Conservation (phyloP, 176 grass and related monocot genomes). For the Oryza glaberrima region DNA sequence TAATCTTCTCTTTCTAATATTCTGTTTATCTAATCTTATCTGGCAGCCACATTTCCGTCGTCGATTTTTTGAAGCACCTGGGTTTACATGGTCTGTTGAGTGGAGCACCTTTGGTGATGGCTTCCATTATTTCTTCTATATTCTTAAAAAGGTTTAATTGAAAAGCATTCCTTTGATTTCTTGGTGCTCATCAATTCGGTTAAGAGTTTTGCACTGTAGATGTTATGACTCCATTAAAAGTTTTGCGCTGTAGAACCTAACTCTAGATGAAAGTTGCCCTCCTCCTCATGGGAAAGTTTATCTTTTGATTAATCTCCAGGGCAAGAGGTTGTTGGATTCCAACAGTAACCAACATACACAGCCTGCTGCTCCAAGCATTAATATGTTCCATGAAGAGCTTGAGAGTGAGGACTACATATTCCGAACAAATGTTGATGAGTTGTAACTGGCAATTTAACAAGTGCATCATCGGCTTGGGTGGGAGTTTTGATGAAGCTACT, state of each 20-base stretch:
- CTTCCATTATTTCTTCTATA: slow-evolving; percentile 96
- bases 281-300: not conserved
- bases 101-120: slow-evolving; percentile 79
- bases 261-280: no score
- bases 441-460: slow-evolving; percentile 22
- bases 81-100: slow-evolving; percentile 84
- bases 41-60: slow-evolving; percentile 85
- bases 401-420: slow-evolving; percentile 87
- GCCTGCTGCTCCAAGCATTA: slow-evolving; percentile 46
- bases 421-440: slow-evolving; percentile 54
- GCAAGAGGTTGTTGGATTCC: slow-evolving; percentile 47
- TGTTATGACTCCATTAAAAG: not conserved
- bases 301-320: slow-evolving; percentile 44
- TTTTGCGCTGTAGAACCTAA: not conserved
- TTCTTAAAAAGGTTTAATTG: slow-evolving; percentile 69
- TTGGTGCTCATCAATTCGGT: not conserved
- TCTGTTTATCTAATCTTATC: slow-evolving; percentile 4
- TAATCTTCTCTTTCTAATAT: slow-evolving; percentile 16
- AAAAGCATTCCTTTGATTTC: not conserved
- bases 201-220: not conserved
- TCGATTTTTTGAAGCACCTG: slow-evolving; percentile 68
- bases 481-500: not conserved
- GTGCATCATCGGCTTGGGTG: not conserved
- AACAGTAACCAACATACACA: slow-evolving; percentile 12
- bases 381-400: slow-evolving; percentile 79